Evolutionary conservation across 441 rosid species (phyloP), one percentile per base, ranked within the genome.

Genomic region (Bruguiera hainesii): DNA sequence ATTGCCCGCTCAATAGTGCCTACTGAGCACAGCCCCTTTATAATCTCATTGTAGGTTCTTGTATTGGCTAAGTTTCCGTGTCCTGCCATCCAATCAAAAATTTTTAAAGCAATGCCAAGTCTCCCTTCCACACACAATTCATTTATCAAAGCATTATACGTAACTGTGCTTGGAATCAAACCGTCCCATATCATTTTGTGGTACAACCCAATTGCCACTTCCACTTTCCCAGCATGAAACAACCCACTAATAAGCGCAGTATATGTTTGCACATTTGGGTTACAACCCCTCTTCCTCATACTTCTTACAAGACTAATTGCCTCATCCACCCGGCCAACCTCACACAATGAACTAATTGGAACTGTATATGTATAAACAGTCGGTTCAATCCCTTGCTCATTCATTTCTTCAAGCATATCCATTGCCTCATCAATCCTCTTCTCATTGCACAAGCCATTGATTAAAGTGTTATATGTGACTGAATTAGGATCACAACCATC

Each of bases 401-500:
- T 67, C 93, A 87, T 85, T 69, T 84, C 86, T 49, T 77, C 64
- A 1, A 84, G 71, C 87, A 85, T 67, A 63, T 71, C 72, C 68
- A 85, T 77, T 60, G 90, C 93, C 69, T 80, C 85, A 56, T 70
- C 78, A 42, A 88, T 55, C 74, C 88, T 80, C 23, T 84, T 86
- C 50, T 42, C 78, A 64, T 76, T 73, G 69, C 90, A 88, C 74
- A 85, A 73, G 25, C 85, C 89, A 73, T 82, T 82, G 33, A 88
- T 81, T 68, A 85, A 64, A 71, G 76, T 76, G 9, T 86, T 78
- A 73, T 85, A 85, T 0, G 93, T 81, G 30, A 66, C 82, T 3
- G 88, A 74, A 77, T 80, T 84, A 26, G 87, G 89, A 64, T 77
- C 75, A 75, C 89, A 85, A 37, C 86, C 89, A 55, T 76, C 76